Conservation (phyloP, 306 rosid species). For the Trifolium repens region DNA sequence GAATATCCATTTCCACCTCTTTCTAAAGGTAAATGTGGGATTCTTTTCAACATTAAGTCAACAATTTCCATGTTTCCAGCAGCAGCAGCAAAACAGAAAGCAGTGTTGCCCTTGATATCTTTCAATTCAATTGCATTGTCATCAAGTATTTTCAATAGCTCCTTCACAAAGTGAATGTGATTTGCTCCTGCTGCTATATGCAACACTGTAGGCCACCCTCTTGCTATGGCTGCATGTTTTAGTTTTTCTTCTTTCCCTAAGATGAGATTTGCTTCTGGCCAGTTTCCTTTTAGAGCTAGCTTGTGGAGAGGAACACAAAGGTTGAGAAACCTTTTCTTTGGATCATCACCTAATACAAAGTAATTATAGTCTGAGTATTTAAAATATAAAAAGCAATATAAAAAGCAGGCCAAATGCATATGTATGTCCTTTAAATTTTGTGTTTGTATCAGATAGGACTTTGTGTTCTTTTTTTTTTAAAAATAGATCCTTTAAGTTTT, state of each 20-base stretch:
- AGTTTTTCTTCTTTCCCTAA: neutral
- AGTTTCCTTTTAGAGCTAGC: constrained; percentile 38
- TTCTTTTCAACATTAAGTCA: neutral
- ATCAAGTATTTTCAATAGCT: neutral
- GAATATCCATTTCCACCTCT: constrained; percentile 30
- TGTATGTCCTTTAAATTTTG: no score
- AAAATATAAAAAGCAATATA: no score
- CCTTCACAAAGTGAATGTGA: constrained; percentile 19
- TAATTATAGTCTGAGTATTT: neutral
- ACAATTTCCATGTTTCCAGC: constrained; percentile 30
- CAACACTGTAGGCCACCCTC: constrained; percentile 26
- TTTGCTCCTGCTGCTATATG: constrained; percentile 47
- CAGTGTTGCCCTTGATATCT: constrained; percentile 42
- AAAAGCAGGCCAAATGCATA: no score
- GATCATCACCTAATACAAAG: constrained; percentile 35
- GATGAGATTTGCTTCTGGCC: constrained; percentile 24
- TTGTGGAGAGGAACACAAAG: constrained; percentile 52
- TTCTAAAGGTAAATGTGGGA: neutral
- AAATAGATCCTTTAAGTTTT: no score
- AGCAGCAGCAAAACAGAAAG: constrained; percentile 45
- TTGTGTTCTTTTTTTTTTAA: no score
- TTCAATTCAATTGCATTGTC: neutral
- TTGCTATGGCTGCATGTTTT: constrained; percentile 31
- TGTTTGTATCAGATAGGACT: no score
- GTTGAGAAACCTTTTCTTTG: neutral